A percentile compares a stretch with the other conserved stretches of the same genome.
phyloP scores from a whole-genome alignment of 1,139 yeast genomes.

The Hyphopichia fennica region DNA sequence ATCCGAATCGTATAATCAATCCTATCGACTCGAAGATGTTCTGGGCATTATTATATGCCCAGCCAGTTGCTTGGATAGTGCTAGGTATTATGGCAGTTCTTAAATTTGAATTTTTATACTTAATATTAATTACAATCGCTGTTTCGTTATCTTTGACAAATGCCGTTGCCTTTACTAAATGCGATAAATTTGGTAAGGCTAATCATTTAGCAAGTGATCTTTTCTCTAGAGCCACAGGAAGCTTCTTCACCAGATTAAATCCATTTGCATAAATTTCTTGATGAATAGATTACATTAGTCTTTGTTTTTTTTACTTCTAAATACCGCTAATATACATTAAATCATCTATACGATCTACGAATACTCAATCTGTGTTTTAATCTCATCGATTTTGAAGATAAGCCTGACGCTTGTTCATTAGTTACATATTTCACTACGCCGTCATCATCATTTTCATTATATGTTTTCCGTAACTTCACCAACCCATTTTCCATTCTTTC shows the following conservation, averaged over 20 bases:
- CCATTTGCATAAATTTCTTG: slow-evolving; percentile 39
- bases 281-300: background rate
- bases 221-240: slow-evolving; percentile 50
- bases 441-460: background rate
- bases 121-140: slow-evolving; percentile 65
- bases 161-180: slow-evolving; percentile 84
- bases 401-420: background rate
- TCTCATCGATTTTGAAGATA: background rate
- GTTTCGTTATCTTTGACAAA: slow-evolving; percentile 73
- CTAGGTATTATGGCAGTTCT: slow-evolving; percentile 76
- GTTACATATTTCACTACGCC: background rate
- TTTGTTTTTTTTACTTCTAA: background rate
- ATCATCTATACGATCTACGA: background rate
- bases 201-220: slow-evolving; percentile 53
- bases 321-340: background rate
- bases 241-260: slow-evolving; percentile 49
- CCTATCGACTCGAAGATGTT: slow-evolving; percentile 89
- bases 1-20: slow-evolving; percentile 77
- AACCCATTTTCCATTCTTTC: background rate
- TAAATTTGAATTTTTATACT: slow-evolving; percentile 74
- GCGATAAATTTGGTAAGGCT: slow-evolving; percentile 90
- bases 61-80: slow-evolving; percentile 74
- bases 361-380: background rate
- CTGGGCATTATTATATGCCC: slow-evolving; percentile 75
- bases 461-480: background rate